Evolutionary conservation across 1,284 basidiomycete genomes (phyloP).

Genomic region (Fomitopsis betulina): DNA sequence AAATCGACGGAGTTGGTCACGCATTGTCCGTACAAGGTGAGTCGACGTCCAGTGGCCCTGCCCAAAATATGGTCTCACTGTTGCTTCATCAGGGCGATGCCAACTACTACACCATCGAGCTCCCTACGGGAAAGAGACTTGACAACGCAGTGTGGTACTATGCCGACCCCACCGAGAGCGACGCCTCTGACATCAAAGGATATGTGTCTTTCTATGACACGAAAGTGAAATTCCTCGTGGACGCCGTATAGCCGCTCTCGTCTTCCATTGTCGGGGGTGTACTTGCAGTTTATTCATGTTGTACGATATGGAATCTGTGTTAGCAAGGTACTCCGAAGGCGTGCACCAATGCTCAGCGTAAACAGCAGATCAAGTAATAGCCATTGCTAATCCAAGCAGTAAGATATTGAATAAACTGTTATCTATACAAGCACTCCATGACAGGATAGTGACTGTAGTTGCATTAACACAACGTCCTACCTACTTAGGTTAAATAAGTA

Average conservation of each 20-base stretch:
- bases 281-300: no score
- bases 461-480: neutral
- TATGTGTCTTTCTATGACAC: conserved; percentile 61
- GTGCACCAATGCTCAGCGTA: no score
- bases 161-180: conserved; percentile 46
- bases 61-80: conserved; percentile 2
- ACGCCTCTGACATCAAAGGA: conserved; percentile 40
- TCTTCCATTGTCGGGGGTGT: neutral
- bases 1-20: conserved; percentile 41
- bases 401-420: no score
- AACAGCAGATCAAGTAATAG: no score
- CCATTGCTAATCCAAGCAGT: no score
- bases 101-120: conserved; percentile 49
- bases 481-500: neutral
- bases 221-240: conserved; percentile 62
- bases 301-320: no score
- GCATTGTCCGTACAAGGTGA: conserved; percentile 62
- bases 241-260: conserved; percentile 43
- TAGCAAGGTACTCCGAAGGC: no score
- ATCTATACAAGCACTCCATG: neutral
- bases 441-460: neutral
- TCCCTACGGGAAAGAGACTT: conserved; percentile 38
- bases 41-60: conserved; percentile 6
- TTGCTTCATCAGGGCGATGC: conserved; percentile 47
- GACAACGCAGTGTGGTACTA: conserved; percentile 64